A percentile compares a stretch with the other conserved stretches of the same genome.
Conservation (phyloP, 345 rosid genomes). For the Erodium maritimum region DNA sequence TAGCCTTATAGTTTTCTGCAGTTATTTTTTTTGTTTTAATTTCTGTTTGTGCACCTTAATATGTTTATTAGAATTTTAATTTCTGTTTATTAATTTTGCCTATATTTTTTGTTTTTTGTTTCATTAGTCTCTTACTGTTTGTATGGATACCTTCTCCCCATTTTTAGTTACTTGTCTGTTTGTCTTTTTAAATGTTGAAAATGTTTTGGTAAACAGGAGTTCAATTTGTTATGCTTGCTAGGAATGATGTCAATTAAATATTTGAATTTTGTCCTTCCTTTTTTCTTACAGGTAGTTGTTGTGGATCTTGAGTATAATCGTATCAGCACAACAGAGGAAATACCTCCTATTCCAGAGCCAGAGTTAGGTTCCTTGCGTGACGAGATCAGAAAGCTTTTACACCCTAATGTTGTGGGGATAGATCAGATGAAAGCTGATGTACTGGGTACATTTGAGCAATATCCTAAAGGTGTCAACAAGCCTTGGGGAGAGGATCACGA, state of each 20-base stretch:
- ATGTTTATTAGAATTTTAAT: too few relatives aligned
- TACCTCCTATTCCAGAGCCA: slow-evolving; percentile 93
- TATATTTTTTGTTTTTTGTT: background rate
- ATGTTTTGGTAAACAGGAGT: background rate
- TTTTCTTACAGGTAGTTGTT: slow-evolving; percentile 68
- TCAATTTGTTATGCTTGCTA: background rate
- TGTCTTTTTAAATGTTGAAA: background rate
- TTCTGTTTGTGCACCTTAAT: background rate
- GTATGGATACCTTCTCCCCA: background rate
- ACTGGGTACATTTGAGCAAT: slow-evolving; percentile 41
- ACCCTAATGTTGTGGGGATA: slow-evolving; percentile 78
- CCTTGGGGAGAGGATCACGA: slow-evolving; percentile 96
- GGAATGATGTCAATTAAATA: background rate
- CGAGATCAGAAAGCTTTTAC: slow-evolving; percentile 65
- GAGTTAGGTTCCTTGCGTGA: slow-evolving; percentile 67
- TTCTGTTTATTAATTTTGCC: background rate
- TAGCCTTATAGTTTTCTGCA: slow-evolving; percentile 3
- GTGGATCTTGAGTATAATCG: slow-evolving; percentile 90
- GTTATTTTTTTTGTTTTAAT: background rate
- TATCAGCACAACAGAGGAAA: slow-evolving; percentile 82
- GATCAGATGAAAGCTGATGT: slow-evolving; percentile 62
- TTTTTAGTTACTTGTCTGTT: too few relatives aligned
- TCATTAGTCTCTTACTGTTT: background rate
- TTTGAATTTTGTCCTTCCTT: background rate
- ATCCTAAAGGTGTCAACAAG: slow-evolving; percentile 46